Percentiles rank a stretch among this genome's conserved stretches.
Conservation (phyloP, 2,329 filamentous ascomycete genomes). For the Kalaharituber pfeilii region DNA sequence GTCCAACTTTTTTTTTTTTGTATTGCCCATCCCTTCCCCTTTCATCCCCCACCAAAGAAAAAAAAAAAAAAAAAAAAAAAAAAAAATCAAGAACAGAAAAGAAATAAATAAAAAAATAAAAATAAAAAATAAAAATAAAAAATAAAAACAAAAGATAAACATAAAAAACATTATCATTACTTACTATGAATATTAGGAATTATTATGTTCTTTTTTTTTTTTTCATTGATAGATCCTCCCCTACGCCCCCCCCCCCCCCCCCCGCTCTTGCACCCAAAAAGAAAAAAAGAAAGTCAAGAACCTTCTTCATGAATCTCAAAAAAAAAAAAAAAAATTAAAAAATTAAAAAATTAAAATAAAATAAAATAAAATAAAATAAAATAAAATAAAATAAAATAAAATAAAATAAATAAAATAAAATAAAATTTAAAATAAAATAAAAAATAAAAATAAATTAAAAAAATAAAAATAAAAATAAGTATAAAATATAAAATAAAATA, state of each 20-base stretch:
- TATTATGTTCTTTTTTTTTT: background rate
- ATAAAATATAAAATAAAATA: background rate
- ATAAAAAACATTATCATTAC: no score
- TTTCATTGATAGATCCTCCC: background rate
- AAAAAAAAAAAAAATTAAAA: slow-evolving; percentile 3
- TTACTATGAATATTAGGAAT: no score
- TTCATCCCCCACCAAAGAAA: no score
- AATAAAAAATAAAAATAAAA: no score
- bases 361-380: slow-evolving; percentile 4
- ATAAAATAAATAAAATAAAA: background rate
- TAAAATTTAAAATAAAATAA: background rate
- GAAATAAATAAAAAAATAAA: no score
- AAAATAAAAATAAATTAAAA: background rate
- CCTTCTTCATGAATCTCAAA: background rate
- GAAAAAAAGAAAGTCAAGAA: background rate
- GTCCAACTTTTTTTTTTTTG: no score
- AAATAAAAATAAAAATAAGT: background rate
- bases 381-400: background rate
- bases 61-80: no score
- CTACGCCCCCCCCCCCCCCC: background rate
- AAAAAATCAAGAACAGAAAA: no score
- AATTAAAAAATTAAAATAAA: slow-evolving; percentile 5
- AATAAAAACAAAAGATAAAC: no score
- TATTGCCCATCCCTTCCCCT: no score
- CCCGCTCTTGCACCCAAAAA: background rate